Percentiles rank a stretch among this genome's conserved stretches.
Conservation (phyloP, 2,329 filamentous ascomycete genomes). For the Sporothrix luriei region DNA sequence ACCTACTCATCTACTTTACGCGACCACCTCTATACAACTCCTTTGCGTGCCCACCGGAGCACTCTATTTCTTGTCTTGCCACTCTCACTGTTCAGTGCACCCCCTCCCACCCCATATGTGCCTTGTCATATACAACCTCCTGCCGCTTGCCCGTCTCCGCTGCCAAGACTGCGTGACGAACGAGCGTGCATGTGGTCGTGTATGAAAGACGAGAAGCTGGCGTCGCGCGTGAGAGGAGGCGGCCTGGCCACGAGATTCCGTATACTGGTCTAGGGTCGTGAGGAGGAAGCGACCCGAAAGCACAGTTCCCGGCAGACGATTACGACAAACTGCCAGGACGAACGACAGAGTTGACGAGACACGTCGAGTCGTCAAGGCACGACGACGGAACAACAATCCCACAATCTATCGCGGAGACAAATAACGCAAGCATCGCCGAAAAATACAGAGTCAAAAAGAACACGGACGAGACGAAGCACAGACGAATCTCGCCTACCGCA, state of each 20-base stretch:
- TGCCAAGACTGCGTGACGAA: constrained; percentile 40
- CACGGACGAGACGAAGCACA: not conserved
- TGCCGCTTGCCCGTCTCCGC: constrained; percentile 34
- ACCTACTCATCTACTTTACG: not conserved
- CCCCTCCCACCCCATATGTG: constrained; percentile 21
- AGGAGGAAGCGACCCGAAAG: constrained; percentile 14
- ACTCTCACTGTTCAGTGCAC: not conserved
- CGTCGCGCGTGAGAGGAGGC: not conserved
- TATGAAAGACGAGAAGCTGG: constrained; percentile 37
- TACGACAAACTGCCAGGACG: not conserved
- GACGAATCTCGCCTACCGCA: constrained; percentile 9
- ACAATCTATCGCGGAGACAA: constrained; percentile 24
- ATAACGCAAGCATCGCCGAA: constrained; percentile 3
- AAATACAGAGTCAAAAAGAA: not conserved
- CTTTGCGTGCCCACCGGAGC: not conserved
- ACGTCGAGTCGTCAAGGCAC: not conserved
- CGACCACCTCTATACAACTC: not conserved
- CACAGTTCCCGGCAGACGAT: not conserved
- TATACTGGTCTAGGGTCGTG: not conserved
- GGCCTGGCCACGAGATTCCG: constrained; percentile 1
- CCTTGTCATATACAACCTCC: constrained; percentile 28
- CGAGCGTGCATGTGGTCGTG: constrained; percentile 42
- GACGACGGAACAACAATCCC: not conserved
- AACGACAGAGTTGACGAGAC: not conserved
- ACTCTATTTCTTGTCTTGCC: not conserved